A percentile compares a stretch with the other conserved stretches of the same genome.
phyloP scores from a whole-genome alignment of 352 stramenopile genomes.

The Peronospora tabacina region DNA sequence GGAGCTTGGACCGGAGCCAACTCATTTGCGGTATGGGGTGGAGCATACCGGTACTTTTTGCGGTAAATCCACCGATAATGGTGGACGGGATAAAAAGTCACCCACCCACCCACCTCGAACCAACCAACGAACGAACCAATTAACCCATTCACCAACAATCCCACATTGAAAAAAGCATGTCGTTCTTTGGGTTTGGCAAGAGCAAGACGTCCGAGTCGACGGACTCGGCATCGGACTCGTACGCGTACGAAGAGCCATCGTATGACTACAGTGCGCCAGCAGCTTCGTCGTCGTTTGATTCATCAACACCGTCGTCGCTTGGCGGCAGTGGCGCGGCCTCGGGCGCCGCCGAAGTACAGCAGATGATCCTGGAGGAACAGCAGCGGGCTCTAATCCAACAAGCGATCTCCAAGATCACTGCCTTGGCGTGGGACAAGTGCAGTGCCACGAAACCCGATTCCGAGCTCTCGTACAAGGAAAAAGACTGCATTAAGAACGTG shows the following conservation, averaged over 20 bases:
- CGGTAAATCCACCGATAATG: not conserved
- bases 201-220: conserved; percentile 53
- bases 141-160: no score
- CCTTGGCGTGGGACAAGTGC: conserved; percentile 86
- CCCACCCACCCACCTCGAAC: no score
- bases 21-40: conserved; percentile 22
- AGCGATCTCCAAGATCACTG: conserved; percentile 85
- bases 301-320: conserved; percentile 22
- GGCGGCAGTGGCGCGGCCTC: conserved; percentile 17
- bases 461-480: conserved; percentile 73
- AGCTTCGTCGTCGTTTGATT: conserved; percentile 32
- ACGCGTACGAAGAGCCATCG: conserved; percentile 63
- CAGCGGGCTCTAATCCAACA: conserved; percentile 82
- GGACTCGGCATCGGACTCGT: conserved; percentile 24
- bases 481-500: conserved; percentile 85
- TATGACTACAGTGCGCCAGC: conserved; percentile 63
- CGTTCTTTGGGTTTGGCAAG: conserved; percentile 78
- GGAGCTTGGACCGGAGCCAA: conserved; percentile 75
- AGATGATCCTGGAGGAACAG: conserved; percentile 83
- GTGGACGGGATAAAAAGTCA: no score
- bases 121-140: no score
- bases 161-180: conserved; percentile 34
- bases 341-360: conserved; percentile 61
- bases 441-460: conserved; percentile 76
- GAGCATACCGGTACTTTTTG: not conserved